These are phyloP conservation scores for Lepiota brunneoincarnata DNA, from an alignment of 768 basidiomycete species.

Conservation along the genomic window DNA sequence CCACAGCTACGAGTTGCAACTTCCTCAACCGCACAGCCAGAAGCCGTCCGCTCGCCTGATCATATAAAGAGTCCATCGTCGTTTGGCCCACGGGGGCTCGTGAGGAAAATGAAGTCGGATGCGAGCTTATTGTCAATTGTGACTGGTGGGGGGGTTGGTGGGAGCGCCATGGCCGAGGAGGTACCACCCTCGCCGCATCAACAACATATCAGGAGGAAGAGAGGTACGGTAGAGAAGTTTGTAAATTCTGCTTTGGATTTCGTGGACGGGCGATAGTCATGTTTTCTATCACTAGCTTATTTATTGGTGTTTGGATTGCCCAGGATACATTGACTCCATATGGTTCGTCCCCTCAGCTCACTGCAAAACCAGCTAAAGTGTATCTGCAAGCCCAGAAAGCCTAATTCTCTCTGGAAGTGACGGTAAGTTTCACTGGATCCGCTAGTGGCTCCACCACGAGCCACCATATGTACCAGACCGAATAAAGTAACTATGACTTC, in stretches of 20 bases:
- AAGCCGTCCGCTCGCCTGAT: neutral
- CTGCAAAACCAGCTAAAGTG: too few relatives aligned
- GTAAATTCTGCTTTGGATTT: slow-evolving; percentile 26
- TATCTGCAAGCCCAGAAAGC: too few relatives aligned
- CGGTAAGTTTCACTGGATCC: too few relatives aligned
- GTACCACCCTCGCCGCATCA: slow-evolving; percentile 6
- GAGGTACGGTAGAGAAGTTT: slow-evolving; percentile 28
- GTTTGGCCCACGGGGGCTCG: neutral
- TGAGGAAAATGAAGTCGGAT: slow-evolving; percentile 10
- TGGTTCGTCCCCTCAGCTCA: too few relatives aligned
- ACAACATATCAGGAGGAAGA: slow-evolving; percentile 24
- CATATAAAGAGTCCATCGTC: slow-evolving; percentile 4
- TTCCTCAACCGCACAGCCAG: slow-evolving; percentile 11
- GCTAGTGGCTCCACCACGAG: too few relatives aligned
- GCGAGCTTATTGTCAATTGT: slow-evolving; percentile 4
- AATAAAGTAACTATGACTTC: too few relatives aligned
- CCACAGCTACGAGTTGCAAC: slow-evolving; percentile 31
- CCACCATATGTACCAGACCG: too few relatives aligned
- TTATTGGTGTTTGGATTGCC: too few relatives aligned
- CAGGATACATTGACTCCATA: too few relatives aligned
- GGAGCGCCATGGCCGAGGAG: slow-evolving; percentile 1
- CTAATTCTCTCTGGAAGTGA: too few relatives aligned
- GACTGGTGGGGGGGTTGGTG: neutral
- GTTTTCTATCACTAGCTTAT: neutral
- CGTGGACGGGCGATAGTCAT: slow-evolving; percentile 18